Evolutionary conservation across 441 rosid genomes (phyloP).

Genomic region (Gossypium armourianum): DNA sequence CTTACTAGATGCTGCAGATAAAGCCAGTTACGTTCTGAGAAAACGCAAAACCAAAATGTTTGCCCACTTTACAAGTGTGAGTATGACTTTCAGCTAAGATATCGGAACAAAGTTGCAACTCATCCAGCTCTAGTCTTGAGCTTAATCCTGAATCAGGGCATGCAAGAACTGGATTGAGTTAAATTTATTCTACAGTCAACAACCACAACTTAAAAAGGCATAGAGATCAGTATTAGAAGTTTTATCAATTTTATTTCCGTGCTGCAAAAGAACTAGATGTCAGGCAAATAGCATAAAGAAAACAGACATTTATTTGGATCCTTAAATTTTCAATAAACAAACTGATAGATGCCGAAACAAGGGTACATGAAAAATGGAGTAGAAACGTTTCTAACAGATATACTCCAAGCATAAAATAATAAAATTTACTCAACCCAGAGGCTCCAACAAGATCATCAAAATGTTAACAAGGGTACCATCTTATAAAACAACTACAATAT

Average conservation of each 20-base stretch:
- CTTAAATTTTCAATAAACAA: background rate
- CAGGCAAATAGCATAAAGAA: background rate
- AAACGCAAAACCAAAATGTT: background rate
- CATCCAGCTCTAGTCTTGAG: background rate
- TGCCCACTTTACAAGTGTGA: background rate
- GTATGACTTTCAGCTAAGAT: background rate
- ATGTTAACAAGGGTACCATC: background rate
- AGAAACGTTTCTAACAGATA: background rate
- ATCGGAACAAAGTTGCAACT: background rate
- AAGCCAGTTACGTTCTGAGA: background rate
- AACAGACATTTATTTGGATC: background rate
- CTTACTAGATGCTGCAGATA: background rate
- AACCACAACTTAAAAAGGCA: background rate
- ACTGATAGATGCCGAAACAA: background rate
- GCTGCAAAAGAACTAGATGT: background rate
- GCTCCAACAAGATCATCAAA: background rate
- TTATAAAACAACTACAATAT: background rate
- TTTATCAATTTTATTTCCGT: background rate
- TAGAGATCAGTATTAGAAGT: background rate
- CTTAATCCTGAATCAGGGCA: slow-evolving; percentile 1
- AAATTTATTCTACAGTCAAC: background rate
- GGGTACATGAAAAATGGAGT: background rate
- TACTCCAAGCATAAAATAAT: background rate
- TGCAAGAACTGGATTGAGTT: background rate
- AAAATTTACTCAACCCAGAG: background rate